These are phyloP conservation scores for Candida succiphila DNA, from an alignment of 805 yeast species.

Conservation along the genomic window DNA sequence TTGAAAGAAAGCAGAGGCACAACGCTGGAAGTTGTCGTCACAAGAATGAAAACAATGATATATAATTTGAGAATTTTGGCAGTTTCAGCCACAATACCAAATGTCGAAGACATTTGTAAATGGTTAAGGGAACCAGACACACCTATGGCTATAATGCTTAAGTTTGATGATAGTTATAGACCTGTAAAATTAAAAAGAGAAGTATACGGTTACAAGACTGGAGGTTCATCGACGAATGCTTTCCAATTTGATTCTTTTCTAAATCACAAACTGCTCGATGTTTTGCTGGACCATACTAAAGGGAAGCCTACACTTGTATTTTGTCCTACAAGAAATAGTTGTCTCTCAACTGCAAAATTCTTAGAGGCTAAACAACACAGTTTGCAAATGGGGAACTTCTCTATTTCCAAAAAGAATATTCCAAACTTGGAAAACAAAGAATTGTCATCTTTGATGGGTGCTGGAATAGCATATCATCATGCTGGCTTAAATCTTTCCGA, in stretches of 20 bases:
- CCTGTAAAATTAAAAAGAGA: conserved; percentile 30
- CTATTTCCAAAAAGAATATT: background rate
- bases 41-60: conserved; percentile 35
- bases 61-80: conserved; percentile 30
- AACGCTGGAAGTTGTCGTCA: conserved; percentile 34
- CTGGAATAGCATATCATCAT: conserved; percentile 46
- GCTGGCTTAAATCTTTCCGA: conserved; percentile 45
- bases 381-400: background rate
- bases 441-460: conserved; percentile 12
- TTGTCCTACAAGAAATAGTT: conserved; percentile 43
- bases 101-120: conserved; percentile 33
- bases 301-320: conserved; percentile 37
- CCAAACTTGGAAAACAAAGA: conserved; percentile 13
- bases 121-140: conserved; percentile 25
- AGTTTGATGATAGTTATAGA: conserved; percentile 37
- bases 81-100: conserved; percentile 45
- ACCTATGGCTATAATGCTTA: conserved; percentile 24
- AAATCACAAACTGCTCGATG: conserved; percentile 29
- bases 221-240: conserved; percentile 26
- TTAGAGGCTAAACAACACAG: conserved; percentile 16
- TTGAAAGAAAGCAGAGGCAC: conserved; percentile 38
- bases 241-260: conserved; percentile 37
- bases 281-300: conserved; percentile 28
- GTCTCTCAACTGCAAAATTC: conserved; percentile 35
- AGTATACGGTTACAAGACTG: conserved; percentile 32